Evolutionary conservation across 2,329 filamentous ascomycete genomes (phyloP).

Genomic region (Penicillium sp.): DNA sequence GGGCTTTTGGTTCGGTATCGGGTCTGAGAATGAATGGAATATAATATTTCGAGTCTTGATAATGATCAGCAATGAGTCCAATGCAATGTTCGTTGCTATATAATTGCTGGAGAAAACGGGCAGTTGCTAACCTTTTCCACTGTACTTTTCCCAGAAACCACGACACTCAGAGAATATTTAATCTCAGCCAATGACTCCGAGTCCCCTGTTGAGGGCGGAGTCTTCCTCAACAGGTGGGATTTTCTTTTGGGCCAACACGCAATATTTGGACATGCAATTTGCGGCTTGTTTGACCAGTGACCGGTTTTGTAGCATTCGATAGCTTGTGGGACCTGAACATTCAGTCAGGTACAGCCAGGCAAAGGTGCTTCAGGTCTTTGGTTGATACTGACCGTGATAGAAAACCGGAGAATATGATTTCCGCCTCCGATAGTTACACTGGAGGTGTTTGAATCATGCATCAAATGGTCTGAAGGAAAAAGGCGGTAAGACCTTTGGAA

Average conservation of each 20-base stretch:
- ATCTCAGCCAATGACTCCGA: background rate
- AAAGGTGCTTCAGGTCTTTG: background rate
- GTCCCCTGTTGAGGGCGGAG: background rate
- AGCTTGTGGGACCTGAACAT: background rate
- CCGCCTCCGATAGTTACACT: constrained; percentile 5
- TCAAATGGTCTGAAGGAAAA: background rate
- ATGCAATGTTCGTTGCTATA: no score
- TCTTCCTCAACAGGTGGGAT: background rate
- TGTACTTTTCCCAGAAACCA: background rate
- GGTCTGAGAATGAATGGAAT: background rate
- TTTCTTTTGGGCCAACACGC: background rate
- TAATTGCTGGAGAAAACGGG: background rate
- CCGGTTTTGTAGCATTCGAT: constrained; percentile 3
- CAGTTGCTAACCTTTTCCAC: background rate
- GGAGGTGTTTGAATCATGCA: background rate
- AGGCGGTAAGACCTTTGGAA: background rate
- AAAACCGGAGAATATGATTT: background rate
- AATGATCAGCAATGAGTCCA: background rate
- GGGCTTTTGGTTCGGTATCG: background rate
- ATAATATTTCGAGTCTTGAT: background rate
- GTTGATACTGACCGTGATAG: background rate
- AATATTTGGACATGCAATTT: background rate
- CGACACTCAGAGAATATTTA: background rate
- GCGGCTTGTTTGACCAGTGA: background rate
- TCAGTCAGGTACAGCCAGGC: background rate